A percentile compares a stretch with the other conserved stretches of the same genome.
These are phyloP conservation scores for Mycogone perniciosa DNA, from an alignment of 2,329 filamentous ascomycete genomes.

Conservation along the genomic window DNA sequence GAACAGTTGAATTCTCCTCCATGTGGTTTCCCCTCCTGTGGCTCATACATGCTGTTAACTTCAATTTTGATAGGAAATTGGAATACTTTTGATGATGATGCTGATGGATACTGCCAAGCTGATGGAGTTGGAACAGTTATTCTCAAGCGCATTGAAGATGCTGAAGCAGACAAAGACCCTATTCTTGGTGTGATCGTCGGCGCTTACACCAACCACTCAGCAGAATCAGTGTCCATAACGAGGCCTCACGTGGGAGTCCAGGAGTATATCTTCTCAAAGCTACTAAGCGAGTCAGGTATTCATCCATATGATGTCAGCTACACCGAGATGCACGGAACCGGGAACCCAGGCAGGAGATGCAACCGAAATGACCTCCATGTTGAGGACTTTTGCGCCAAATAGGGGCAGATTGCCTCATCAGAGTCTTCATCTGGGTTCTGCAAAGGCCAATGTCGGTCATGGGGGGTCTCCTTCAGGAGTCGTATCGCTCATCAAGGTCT, in stretches of 20 bases:
- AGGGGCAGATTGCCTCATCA: background rate
- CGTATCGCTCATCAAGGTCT: constrained; percentile 52
- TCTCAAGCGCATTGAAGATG: constrained; percentile 74
- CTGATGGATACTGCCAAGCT: constrained; percentile 77
- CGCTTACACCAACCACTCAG: constrained; percentile 64
- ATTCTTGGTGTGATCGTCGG: constrained; percentile 66
- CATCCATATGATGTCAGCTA: constrained; percentile 72
- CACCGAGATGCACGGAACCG: constrained; percentile 84
- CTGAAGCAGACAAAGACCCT: constrained; percentile 68
- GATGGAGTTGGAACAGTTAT: constrained; percentile 70
- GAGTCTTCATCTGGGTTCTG: constrained; percentile 23
- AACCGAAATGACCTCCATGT: constrained; percentile 71
- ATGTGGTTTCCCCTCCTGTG: too few relatives aligned
- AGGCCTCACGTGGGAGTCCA: constrained; percentile 53
- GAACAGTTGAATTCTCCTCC: constrained; percentile 6
- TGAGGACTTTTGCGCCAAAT: background rate
- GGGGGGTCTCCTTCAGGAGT: constrained; percentile 54
- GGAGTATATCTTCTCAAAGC: constrained; percentile 51
- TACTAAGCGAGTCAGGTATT: constrained; percentile 51
- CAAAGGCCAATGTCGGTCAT: constrained; percentile 60
- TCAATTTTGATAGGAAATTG: constrained; percentile 18
- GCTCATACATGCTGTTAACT: too few relatives aligned
- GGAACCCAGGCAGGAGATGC: constrained; percentile 80
- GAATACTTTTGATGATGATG: constrained; percentile 76
- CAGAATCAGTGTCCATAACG: constrained; percentile 65